Conservation (phyloP, 2,329 filamentous ascomycete genomes). For the Trichoderma sp. region DNA sequence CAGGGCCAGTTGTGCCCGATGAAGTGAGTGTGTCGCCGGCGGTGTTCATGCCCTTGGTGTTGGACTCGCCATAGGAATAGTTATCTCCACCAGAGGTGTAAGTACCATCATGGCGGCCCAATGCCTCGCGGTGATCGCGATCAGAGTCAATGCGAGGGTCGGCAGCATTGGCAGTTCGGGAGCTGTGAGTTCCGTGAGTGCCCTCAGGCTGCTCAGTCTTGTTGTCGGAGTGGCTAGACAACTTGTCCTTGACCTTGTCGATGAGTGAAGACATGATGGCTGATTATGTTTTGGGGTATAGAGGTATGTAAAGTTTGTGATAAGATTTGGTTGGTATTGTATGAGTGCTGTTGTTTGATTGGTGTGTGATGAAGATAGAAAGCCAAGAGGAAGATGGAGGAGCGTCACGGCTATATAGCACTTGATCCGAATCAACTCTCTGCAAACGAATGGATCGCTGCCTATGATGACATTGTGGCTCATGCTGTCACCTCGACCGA, state of each 20-base stretch:
- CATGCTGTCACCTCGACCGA: slow-evolving; percentile 4
- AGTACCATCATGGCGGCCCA: slow-evolving; percentile 30
- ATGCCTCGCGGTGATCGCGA: slow-evolving; percentile 15
- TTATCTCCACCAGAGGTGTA: slow-evolving; percentile 48
- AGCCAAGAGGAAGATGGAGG: background rate
- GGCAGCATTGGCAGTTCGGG: slow-evolving; percentile 47
- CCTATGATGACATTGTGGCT: slow-evolving; percentile 22
- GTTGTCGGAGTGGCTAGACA: slow-evolving; percentile 45
- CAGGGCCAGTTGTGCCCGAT: slow-evolving; percentile 28
- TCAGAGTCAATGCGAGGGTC: slow-evolving; percentile 54
- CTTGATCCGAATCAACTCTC: background rate
- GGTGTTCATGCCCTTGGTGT: slow-evolving; percentile 34
- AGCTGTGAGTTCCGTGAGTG: slow-evolving; percentile 45
- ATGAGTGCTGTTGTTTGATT: background rate
- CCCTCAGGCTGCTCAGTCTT: slow-evolving; percentile 29
- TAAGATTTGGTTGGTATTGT: background rate
- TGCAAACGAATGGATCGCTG: slow-evolving; percentile 1
- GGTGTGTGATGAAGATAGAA: background rate
- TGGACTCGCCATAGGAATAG: slow-evolving; percentile 33
- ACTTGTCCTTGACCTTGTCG: slow-evolving; percentile 62
- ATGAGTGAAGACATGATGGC: slow-evolving; percentile 55
- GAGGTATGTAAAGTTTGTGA: background rate
- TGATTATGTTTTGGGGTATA: background rate
- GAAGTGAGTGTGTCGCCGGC: background rate
- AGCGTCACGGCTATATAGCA: slow-evolving; percentile 7